Base-by-base conservation (phyloP, 495 filamentous ascomycete species). In the Elasticomyces elasticus region DNA sequence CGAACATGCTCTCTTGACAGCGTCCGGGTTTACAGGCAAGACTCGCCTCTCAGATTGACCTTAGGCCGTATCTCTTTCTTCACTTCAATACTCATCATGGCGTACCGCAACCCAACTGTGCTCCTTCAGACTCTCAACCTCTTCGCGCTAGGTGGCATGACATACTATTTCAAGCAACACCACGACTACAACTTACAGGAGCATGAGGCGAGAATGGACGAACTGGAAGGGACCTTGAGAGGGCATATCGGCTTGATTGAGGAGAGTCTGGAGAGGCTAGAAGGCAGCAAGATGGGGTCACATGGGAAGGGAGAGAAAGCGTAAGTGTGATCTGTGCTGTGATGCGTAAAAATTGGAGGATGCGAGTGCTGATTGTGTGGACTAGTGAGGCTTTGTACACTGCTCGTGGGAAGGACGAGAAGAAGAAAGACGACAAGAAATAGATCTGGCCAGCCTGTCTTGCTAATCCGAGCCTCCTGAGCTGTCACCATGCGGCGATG, bases 201-300 rank as follows among this genome's bases (percentile, higher is more conserved):
- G 50, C 68, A 72, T 56, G 73, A 74, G 54, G 73, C 72, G 22
- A 62, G 71, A 22, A 68, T 71, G 59, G 71, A 74, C 49, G 73
- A 74, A 48, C 58, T 74, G 12, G 72, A 74, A 58, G 72, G 72
- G 2, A 74, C 73, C 3, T 52, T 74, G 27, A 55, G 73, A 50
- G 71, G 72, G 9, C 72, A 76, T 51, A 74, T 72, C 53, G 71
- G 72, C 5, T 41, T 71, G 23, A 74, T 74, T 33, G 72, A 74
- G 53, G 72, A 73, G 44, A 60, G 65, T 9, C 52, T 76, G 22
- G 71, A 74, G 49, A 55, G 71, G 19, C 47, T 73, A 17, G 70
- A 68, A 46, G 60, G 59, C 25, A 65, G 63, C 51, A 43, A 42
- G 38, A 57, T 49, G 43, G 46, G 35, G 35, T 12, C 35, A 15